Base-by-base conservation (phyloP, 2,329 filamentous ascomycete genomes). In the Colletotrichum tanaceti region DNA sequence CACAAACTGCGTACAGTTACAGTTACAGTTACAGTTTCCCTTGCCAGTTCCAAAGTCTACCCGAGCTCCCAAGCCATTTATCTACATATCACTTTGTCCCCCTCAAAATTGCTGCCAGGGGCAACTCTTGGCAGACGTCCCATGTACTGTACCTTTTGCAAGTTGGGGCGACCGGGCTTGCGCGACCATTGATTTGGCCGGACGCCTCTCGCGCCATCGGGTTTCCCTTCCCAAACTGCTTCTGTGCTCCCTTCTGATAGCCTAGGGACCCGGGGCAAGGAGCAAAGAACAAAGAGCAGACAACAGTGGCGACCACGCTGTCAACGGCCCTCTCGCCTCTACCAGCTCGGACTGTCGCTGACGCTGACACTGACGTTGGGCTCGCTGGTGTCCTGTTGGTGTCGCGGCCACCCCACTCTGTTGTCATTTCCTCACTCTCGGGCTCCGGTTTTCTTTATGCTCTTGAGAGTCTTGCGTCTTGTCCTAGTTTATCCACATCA, bases 91-190 rank as follows among this genome's bases (percentile, higher is more conserved):
- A 58, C 53, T 41, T 59, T 22, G 39, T 58, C 53, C 38, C 49
- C 41, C 61, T 54, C 28, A 55, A 59, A 65, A 60, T 44, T 49
- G 61, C 39, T 57, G 38, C 47, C 62, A 59, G 62, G 46, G 54
- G 62, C 62, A 59, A 50, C 54, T 14, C 62, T 50, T 44, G n/a
- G n/a, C 9, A 10, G 58, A 22, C 20, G 18, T 60, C 7, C 35
- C 20, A 41, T 52, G 4, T 4, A 24, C 24, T 4, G 24, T 38
- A 52, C n/a, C 58, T 35, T 43, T 50, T 39, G 32, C 14, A 11
- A 24, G 18, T 38, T 39, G n/a, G 52, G 11, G 41, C 38, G 22
- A 55, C 38, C 32, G 55, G 22, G 24, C 39, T 44, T 58, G 55
- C 39, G 18, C 44, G 39, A 58, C 39, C 44, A 44, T 46, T 9